A percentile compares a stretch with the other conserved stretches of the same genome.
Evolutionary conservation across 768 basidiomycete genomes (phyloP).

Genomic region (Pulveroboletus sp.): DNA sequence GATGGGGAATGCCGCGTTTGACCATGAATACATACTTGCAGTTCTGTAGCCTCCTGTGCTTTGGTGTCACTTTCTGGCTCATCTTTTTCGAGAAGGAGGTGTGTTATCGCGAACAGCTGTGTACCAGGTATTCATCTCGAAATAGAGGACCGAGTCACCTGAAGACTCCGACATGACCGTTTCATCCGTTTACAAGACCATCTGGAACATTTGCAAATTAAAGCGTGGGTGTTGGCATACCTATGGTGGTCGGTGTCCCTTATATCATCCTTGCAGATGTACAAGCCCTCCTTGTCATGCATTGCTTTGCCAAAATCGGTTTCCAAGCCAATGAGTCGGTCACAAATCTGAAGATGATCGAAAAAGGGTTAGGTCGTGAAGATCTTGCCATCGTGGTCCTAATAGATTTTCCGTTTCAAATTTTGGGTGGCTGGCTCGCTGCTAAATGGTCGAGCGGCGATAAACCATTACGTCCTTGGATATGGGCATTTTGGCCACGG

Average conservation of each 20-base stretch:
- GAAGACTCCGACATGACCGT: constrained; percentile 87
- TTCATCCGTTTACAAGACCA: constrained; percentile 84
- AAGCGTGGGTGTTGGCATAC: constrained; percentile 53
- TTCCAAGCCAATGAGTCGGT: constrained; percentile 93
- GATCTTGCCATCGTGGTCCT: constrained; percentile 94
- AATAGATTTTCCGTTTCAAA: constrained; percentile 97
- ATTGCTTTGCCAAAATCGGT: constrained; percentile 90
- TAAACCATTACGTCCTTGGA: constrained; percentile 79
- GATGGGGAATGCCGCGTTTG: constrained; percentile 72
- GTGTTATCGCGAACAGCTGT: neutral
- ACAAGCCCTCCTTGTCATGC: constrained; percentile 79
- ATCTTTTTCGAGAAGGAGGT: constrained; percentile 88
- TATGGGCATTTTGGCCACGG: constrained; percentile 87
- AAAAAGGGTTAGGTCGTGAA: constrained; percentile 93
- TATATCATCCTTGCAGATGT: constrained; percentile 55
- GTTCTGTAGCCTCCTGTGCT: constrained; percentile 82
- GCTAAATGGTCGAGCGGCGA: constrained; percentile 87
- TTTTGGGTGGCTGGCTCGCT: constrained; percentile 89
- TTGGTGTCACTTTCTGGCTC: constrained; percentile 83
- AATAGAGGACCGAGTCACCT: constrained; percentile 67
- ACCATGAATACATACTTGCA: constrained; percentile 75
- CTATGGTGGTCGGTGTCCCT: neutral
- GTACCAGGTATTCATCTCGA: neutral
- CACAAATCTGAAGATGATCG: constrained; percentile 89
- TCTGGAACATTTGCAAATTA: constrained; percentile 90